Percentiles rank a stretch among this genome's conserved stretches.
phyloP scores from a whole-genome alignment of 345 rosid species.

The Bruguiera parviflora region DNA sequence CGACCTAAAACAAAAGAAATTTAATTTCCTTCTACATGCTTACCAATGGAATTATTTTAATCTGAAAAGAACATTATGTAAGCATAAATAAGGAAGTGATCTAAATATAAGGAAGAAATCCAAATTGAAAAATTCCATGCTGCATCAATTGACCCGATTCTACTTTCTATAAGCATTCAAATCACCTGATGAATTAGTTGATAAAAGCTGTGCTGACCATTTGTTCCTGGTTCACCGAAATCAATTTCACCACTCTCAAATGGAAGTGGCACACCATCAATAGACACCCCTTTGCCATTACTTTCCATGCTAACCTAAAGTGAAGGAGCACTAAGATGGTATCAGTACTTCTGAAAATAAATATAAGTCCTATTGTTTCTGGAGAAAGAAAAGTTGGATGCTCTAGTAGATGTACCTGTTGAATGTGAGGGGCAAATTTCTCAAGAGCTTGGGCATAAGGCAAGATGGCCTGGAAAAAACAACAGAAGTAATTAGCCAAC shows the following conservation, averaged over 20 bases:
- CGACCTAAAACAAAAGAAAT: too few species aligned
- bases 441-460: conserved; percentile 95
- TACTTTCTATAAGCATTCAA: background rate
- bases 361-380: background rate
- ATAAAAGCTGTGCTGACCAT: conserved; percentile 98
- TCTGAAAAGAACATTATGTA: too few species aligned
- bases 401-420: conserved; percentile 55
- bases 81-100: too few species aligned
- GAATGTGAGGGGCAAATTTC: conserved; percentile 94
- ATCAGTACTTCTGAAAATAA: conserved; percentile 1
- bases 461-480: conserved; percentile 70
- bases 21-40: too few species aligned
- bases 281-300: conserved; percentile 96
- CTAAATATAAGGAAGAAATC: background rate
- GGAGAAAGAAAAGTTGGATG: background rate
- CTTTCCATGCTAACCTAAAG: conserved; percentile 98
- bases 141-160: background rate
- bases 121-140: background rate
- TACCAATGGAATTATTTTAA: too few species aligned
- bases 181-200: conserved; percentile 97
- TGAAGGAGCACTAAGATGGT: conserved; percentile 15
- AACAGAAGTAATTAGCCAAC: conserved; percentile 15
- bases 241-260: conserved; percentile 94
- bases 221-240: conserved; percentile 98
- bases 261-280: conserved; percentile 81